Conservation (phyloP, 257 asterid species). For the Agastache rugosa region DNA sequence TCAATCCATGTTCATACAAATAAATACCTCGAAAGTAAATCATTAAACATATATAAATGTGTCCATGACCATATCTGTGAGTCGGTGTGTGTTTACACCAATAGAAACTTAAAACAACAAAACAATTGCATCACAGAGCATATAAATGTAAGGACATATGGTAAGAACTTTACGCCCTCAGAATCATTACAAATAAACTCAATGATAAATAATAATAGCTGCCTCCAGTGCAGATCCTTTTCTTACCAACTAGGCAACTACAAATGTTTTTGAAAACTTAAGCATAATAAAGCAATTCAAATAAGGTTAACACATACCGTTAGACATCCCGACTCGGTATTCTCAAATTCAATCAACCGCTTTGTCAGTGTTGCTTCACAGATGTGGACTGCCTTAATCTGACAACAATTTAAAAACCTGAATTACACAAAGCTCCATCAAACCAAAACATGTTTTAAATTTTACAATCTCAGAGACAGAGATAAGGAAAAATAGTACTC, state of each 20-base stretch:
- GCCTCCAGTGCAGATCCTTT: neutral
- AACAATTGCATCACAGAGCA: neutral
- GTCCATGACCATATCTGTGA: neutral
- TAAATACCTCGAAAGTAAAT: neutral
- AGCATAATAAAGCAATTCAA: conserved; percentile 20
- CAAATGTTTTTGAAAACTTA: neutral
- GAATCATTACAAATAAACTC: neutral
- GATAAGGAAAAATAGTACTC: conserved; percentile 22
- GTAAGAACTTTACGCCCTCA: conserved; percentile 15
- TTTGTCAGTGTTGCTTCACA: conserved; percentile 88
- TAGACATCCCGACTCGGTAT: conserved; percentile 81
- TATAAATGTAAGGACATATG: neutral
- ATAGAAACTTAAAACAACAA: conserved; percentile 6
- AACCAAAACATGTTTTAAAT: neutral
- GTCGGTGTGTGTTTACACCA: neutral
- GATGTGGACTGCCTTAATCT: conserved; percentile 83
- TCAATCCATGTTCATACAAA: conserved; percentile 13
- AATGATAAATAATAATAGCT: neutral
- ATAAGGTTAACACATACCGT: conserved; percentile 56
- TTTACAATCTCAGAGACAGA: conserved; percentile 20
- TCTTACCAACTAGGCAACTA: conserved; percentile 15
- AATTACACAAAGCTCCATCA: conserved; percentile 28
- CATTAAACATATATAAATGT: neutral
- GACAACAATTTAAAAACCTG: conserved; percentile 30
- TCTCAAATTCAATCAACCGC: conserved; percentile 90